phyloP scores from a whole-genome alignment of 352 stramenopile species.

The Nothophytophthora sp. region DNA sequence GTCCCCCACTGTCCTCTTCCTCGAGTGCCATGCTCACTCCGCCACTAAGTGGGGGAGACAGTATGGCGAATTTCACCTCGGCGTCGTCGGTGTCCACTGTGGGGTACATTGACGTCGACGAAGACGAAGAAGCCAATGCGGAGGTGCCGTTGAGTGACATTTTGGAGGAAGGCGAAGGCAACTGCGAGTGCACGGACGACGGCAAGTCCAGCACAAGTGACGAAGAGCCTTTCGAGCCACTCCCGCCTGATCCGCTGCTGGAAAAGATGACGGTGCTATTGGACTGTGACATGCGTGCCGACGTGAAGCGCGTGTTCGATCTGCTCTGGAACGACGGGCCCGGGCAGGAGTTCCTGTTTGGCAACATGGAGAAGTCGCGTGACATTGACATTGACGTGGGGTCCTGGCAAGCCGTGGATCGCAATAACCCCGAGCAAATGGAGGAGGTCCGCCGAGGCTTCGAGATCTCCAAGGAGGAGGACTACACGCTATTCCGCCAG shows the following conservation, averaged over 20 bases:
- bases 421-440: slow-evolving; percentile 10
- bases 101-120: slow-evolving; percentile 50
- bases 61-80: slow-evolving; percentile 9
- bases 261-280: slow-evolving; percentile 66
- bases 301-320: slow-evolving; percentile 69
- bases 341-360: slow-evolving; percentile 47
- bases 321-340: slow-evolving; percentile 63
- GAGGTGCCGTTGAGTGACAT: slow-evolving; percentile 26
- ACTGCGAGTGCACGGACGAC: slow-evolving; percentile 32
- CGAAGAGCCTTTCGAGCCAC: slow-evolving; percentile 61
- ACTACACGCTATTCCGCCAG: slow-evolving; percentile 47
- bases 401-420: slow-evolving; percentile 50
- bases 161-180: slow-evolving; percentile 20
- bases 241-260: slow-evolving; percentile 51
- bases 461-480: slow-evolving; percentile 49
- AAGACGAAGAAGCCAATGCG: slow-evolving; percentile 21
- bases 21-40: not conserved
- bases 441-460: slow-evolving; percentile 36
- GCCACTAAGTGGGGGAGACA: not conserved
- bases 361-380: slow-evolving; percentile 55
- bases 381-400: slow-evolving; percentile 74
- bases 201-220: slow-evolving; percentile 47
- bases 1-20: slow-evolving; percentile 11
- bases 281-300: slow-evolving; percentile 67
- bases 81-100: slow-evolving; percentile 38